phyloP scores from a whole-genome alignment of 129 eudicot genomes.

The Chrysanthemum seticuspe region DNA sequence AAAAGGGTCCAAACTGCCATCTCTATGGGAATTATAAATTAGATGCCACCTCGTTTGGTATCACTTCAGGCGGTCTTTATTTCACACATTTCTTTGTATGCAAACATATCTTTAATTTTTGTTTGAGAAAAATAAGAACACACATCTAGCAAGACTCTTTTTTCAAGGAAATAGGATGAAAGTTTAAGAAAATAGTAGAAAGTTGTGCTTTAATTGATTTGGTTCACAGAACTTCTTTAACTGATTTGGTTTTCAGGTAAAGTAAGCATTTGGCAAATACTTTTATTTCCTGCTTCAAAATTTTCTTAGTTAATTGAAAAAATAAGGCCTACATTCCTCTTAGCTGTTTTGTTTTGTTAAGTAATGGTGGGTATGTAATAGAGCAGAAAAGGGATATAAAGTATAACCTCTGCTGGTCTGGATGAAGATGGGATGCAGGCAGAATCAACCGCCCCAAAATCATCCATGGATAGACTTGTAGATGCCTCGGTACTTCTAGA shows the following conservation, averaged over 20 bases:
- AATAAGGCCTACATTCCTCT: too few relatives aligned
- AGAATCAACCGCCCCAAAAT: slow-evolving; percentile 60
- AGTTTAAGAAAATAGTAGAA: too few relatives aligned
- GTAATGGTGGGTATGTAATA: not conserved
- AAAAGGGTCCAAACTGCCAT: too few relatives aligned
- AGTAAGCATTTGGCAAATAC: not conserved
- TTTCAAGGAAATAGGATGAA: not conserved
- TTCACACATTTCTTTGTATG: not conserved
- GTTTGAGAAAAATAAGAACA: not conserved
- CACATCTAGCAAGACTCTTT: not conserved
- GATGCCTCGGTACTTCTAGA: slow-evolving; percentile 75
- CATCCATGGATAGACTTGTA: slow-evolving; percentile 54
- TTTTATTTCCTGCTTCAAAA: not conserved
- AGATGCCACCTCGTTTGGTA: slow-evolving; percentile 5
- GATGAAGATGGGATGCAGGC: slow-evolving; percentile 59
- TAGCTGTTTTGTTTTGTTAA: too few relatives aligned
- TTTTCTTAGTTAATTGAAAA: too few relatives aligned
- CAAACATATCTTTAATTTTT: not conserved
- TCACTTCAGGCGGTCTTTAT: not conserved
- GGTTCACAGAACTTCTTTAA: too few relatives aligned
- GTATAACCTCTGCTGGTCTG: slow-evolving; percentile 60
- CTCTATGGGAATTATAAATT: not conserved
- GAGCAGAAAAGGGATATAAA: not conserved
- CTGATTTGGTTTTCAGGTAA: not conserved
- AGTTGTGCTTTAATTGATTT: too few relatives aligned